Conservation (phyloP, 2,329 filamentous ascomycete species). For the Fusarium guadeloupense region DNA sequence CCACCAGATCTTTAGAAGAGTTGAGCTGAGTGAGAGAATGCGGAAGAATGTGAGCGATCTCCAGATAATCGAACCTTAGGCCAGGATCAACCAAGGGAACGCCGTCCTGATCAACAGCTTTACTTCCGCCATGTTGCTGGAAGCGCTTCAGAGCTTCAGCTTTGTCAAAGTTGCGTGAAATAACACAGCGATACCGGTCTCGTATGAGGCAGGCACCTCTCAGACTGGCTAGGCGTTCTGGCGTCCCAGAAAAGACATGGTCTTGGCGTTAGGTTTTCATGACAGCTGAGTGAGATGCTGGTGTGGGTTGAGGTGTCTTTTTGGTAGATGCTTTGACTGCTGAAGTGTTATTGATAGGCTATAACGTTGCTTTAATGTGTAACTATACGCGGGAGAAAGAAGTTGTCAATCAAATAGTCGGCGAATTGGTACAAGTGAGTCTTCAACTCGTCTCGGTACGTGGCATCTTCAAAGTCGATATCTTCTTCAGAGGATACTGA, state of each 20-base stretch:
- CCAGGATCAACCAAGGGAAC: background rate
- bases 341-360: background rate
- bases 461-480: background rate
- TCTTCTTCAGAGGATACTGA: background rate
- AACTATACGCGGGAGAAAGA: slow-evolving; percentile 5
- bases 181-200: slow-evolving; percentile 17
- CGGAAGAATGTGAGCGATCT: slow-evolving; percentile 17
- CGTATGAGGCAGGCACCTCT: slow-evolving; percentile 13
- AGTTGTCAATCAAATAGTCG: slow-evolving; percentile 12
- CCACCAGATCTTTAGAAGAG: background rate
- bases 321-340: slow-evolving; percentile 15
- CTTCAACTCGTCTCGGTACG: background rate
- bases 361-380: background rate
- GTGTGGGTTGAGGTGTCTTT: slow-evolving; percentile 17
- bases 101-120: slow-evolving; percentile 3
- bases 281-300: slow-evolving; percentile 16
- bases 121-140: background rate
- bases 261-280: slow-evolving; percentile 1
- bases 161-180: slow-evolving; percentile 15
- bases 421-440: background rate
- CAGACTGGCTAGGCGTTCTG: slow-evolving; percentile 5
- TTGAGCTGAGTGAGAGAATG: slow-evolving; percentile 9
- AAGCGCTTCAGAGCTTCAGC: slow-evolving; percentile 3
- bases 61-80: slow-evolving; percentile 1
- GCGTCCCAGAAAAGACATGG: slow-evolving; percentile 11